phyloP scores from a whole-genome alignment of 1,284 basidiomycete species.

The Veloboletus limbatus region DNA sequence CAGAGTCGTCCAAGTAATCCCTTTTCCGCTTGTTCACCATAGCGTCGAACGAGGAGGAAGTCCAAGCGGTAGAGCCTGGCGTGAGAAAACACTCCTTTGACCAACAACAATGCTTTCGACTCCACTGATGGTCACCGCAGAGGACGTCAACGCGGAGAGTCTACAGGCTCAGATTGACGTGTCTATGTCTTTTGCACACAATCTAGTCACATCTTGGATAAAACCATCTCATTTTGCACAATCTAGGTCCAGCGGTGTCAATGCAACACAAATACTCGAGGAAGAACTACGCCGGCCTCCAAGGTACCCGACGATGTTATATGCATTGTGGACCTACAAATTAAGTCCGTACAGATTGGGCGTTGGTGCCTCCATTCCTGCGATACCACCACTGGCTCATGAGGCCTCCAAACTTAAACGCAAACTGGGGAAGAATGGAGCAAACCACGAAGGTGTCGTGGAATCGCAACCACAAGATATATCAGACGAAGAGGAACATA shows the following conservation, averaged over 20 bases:
- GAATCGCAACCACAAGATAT: slow-evolving; percentile 30
- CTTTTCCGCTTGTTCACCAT: slow-evolving; percentile 51
- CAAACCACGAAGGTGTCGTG: slow-evolving; percentile 46
- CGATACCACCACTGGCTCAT: slow-evolving; percentile 39
- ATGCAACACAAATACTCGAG: slow-evolving; percentile 56
- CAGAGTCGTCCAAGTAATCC: slow-evolving; percentile 42
- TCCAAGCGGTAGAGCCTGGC: neutral
- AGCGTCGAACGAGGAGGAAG: too few species aligned
- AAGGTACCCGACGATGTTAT: slow-evolving; percentile 44
- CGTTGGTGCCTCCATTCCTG: slow-evolving; percentile 62
- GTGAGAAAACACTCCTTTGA: slow-evolving; percentile 21
- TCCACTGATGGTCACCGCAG: slow-evolving; percentile 33
- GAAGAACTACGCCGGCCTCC: slow-evolving; percentile 65
- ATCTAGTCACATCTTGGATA: slow-evolving; percentile 72
- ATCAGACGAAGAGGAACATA: slow-evolving; percentile 54
- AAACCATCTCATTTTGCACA: slow-evolving; percentile 42
- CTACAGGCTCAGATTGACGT: slow-evolving; percentile 75
- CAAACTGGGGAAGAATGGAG: slow-evolving; percentile 48
- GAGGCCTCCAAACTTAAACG: slow-evolving; percentile 55
- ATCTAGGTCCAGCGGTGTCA: slow-evolving; percentile 29
- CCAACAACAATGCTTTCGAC: neutral
- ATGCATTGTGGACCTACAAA: slow-evolving; percentile 6
- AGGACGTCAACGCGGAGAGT: slow-evolving; percentile 58
- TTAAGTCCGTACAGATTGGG: slow-evolving; percentile 49
- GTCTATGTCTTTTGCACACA: slow-evolving; percentile 70